A percentile compares a stretch with the other conserved stretches of the same genome.
phyloP scores from a whole-genome alignment of 345 rosid species.

The Populus deltoides region DNA sequence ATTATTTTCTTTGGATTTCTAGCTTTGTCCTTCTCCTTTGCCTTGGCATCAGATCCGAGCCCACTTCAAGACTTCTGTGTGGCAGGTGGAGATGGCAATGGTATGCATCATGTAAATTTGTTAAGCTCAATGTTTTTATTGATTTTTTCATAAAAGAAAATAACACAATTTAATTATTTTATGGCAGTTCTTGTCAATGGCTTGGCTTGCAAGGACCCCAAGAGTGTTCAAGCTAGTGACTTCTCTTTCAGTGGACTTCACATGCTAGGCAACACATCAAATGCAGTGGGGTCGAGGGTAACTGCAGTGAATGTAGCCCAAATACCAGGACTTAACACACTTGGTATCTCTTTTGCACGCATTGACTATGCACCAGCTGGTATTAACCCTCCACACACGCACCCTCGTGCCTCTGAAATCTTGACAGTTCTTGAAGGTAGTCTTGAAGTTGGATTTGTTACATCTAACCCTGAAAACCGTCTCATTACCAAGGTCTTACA shows the following conservation, averaged over 20 bases:
- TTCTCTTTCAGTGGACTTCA: neutral
- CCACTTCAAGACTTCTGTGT: slow-evolving; percentile 33
- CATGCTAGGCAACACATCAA: neutral
- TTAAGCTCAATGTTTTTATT: neutral
- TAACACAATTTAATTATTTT: too few species aligned
- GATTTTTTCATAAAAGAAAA: neutral
- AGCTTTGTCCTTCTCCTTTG: slow-evolving; percentile 1
- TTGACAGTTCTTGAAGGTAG: slow-evolving; percentile 11
- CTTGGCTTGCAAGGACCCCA: neutral
- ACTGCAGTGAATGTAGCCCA: neutral
- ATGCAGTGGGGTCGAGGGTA: neutral
- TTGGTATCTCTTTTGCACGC: neutral
- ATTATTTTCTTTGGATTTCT: slow-evolving; percentile 4
- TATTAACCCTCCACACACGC: slow-evolving; percentile 7
- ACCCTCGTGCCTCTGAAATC: slow-evolving; percentile 22
- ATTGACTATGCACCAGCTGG: neutral
- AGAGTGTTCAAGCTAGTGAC: neutral
- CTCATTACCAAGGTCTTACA: slow-evolving; percentile 11
- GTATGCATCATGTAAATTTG: neutral
- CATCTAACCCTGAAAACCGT: slow-evolving; percentile 13
- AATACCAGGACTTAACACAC: neutral
- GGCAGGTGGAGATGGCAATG: slow-evolving; percentile 13
- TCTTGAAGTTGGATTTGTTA: slow-evolving; percentile 15
- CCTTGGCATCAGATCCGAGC: slow-evolving; percentile 20
- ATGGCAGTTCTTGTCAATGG: neutral